phyloP scores from a whole-genome alignment of 345 rosid species.

The Conringia planisiliqua region DNA sequence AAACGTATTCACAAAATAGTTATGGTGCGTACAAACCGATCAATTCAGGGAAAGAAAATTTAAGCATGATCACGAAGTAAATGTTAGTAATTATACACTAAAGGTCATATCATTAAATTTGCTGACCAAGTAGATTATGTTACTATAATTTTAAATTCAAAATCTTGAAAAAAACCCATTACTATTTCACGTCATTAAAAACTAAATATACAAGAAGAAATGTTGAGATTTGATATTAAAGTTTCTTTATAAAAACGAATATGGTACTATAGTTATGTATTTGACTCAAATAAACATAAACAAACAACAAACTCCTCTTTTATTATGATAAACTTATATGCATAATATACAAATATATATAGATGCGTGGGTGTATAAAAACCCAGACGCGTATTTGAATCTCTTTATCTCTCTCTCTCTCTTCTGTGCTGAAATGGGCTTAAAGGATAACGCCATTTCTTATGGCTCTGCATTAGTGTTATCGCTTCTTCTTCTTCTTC shows the following conservation, averaged over 20 bases:
- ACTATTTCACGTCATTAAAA: not conserved
- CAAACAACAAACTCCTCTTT: not conserved
- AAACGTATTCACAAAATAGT: conserved; percentile 18
- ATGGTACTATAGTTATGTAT: not conserved
- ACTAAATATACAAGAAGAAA: not conserved
- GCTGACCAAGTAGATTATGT: not conserved
- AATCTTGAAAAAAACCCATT: not conserved
- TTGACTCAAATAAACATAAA: conserved; percentile 3
- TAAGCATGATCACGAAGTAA: conserved; percentile 6
- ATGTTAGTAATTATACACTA: not conserved
- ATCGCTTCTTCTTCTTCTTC: conserved; percentile 16
- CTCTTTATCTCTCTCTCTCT: conserved; percentile 14
- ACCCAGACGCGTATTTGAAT: conserved; percentile 29
- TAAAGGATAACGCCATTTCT: conserved; percentile 4
- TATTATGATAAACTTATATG: not conserved
- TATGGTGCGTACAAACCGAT: conserved; percentile 16
- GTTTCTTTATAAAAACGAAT: not conserved
- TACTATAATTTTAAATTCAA: not conserved
- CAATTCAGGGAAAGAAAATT: not conserved
- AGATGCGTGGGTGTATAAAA: conserved; percentile 28
- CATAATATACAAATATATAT: not conserved
- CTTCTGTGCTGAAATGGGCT: conserved; percentile 30
- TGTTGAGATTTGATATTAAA: not conserved
- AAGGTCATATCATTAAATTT: not conserved
- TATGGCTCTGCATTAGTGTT: conserved; percentile 4